Percentiles rank a stretch among this genome's conserved stretches.
These are phyloP conservation scores for Aspergillus aculeatus DNA, from an alignment of 2,329 filamentous ascomycete genomes.

Conservation along the genomic window DNA sequence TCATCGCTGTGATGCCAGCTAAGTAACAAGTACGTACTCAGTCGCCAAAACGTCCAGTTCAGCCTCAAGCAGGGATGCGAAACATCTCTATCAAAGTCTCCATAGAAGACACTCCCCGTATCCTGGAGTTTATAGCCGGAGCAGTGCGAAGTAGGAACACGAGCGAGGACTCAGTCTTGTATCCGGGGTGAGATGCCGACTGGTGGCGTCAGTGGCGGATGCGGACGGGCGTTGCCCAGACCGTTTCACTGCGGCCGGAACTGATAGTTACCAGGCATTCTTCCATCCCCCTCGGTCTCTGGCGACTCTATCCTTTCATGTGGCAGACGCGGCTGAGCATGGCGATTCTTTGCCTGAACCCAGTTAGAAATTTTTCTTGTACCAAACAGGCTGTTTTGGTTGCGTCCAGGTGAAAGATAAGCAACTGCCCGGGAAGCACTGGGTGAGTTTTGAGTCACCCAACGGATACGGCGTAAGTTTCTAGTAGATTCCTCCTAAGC, in stretches of 20 bases:
- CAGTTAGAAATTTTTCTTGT: neutral
- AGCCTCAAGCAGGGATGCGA: neutral
- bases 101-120: no score
- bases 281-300: conserved; percentile 1
- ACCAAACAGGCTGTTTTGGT: neutral
- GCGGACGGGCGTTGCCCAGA: conserved; percentile 14
- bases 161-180: neutral
- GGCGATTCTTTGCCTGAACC: neutral
- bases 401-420: neutral
- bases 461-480: neutral
- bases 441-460: neutral
- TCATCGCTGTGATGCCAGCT: conserved; percentile 13
- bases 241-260: conserved; percentile 2
- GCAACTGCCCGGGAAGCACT: neutral
- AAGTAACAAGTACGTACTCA: neutral
- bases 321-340: neutral
- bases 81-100: neutral
- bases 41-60: neutral
- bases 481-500: conserved; percentile 20
- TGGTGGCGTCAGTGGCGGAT: conserved; percentile 30
- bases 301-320: neutral
- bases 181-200: conserved; percentile 13
- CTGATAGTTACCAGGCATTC: conserved; percentile 1
- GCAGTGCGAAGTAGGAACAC: neutral
- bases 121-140: neutral